A percentile compares a stretch with the other conserved stretches of the same genome.
Conservation (phyloP, 306 rosid species). For the Macrotyloma uniflorum region DNA sequence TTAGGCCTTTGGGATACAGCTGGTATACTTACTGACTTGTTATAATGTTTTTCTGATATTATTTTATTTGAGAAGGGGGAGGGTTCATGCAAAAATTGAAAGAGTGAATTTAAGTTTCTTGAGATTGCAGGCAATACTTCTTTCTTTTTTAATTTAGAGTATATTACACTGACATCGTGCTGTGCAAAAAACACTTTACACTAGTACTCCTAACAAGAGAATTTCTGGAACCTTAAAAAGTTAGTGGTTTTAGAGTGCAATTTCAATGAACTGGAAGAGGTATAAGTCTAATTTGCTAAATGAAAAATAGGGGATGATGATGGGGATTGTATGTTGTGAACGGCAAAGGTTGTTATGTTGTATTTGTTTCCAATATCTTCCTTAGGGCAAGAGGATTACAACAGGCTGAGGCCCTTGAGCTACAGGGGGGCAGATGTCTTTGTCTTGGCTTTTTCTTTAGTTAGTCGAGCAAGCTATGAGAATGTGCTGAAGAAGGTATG, state of each 20-base stretch:
- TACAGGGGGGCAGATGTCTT: constrained; percentile 98
- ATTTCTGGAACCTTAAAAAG: not conserved
- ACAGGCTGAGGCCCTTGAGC: constrained; percentile 92
- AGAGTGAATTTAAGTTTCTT: not conserved
- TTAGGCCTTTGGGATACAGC: constrained; percentile 98
- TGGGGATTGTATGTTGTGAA: not conserved
- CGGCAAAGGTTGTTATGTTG: constrained; percentile 31
- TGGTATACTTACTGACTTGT: constrained; percentile 48
- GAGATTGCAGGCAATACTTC: not conserved
- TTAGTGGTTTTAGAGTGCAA: not conserved
- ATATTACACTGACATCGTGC: not conserved
- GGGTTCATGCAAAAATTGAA: not conserved
- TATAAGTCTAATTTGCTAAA: not conserved
- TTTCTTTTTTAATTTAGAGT: not conserved
- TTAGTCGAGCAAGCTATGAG: constrained; percentile 94
- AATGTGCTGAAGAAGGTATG: constrained; percentile 82
- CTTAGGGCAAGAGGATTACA: constrained; percentile 94
- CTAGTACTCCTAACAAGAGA: not conserved
- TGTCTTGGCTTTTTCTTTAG: constrained; percentile 88
- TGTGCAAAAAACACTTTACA: not conserved
- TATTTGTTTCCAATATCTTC: constrained; percentile 37
- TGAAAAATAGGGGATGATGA: not conserved
- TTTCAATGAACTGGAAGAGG: not conserved
- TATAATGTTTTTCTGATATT: not conserved
- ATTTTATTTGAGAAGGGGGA: not conserved